Evolutionary conservation across 805 yeast species (phyloP).

Genomic region (Saturnispora sanitii): DNA sequence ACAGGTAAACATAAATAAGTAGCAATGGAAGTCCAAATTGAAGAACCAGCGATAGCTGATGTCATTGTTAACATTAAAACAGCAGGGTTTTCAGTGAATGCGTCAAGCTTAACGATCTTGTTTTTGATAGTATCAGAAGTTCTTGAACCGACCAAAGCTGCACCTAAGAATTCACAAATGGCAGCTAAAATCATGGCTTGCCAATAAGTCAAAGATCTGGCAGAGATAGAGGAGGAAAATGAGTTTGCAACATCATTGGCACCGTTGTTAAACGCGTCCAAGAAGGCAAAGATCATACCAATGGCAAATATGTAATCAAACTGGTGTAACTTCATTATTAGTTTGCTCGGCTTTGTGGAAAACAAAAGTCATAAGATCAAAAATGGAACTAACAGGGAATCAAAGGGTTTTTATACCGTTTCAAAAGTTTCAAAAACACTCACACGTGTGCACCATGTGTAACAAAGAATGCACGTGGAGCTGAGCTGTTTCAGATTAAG

Average conservation of each 20-base stretch:
- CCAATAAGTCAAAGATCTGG: conserved; percentile 58
- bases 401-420: too few relatives aligned
- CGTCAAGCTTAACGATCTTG: conserved; percentile 45
- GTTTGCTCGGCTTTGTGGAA: too few relatives aligned
- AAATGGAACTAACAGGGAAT: too few relatives aligned
- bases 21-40: conserved; percentile 60
- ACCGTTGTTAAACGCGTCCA: conserved; percentile 74
- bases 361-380: too few relatives aligned
- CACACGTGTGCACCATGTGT: too few relatives aligned
- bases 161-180: conserved; percentile 65
- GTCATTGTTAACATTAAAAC: conserved; percentile 67
- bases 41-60: conserved; percentile 65
- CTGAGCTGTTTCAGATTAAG: too few relatives aligned
- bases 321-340: conserved; percentile 30
- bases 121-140: conserved; percentile 65
- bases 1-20: conserved; percentile 67
- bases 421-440: too few relatives aligned
- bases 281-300: conserved; percentile 58
- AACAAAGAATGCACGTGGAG: too few relatives aligned
- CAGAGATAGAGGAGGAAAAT: conserved; percentile 64
- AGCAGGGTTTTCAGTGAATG: conserved; percentile 48
- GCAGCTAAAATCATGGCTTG: conserved; percentile 71
- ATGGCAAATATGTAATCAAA: conserved; percentile 66
- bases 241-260: conserved; percentile 81
- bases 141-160: conserved; percentile 62